Conservation (phyloP, 805 yeast genomes). For the Metschnikowia gruessii region DNA sequence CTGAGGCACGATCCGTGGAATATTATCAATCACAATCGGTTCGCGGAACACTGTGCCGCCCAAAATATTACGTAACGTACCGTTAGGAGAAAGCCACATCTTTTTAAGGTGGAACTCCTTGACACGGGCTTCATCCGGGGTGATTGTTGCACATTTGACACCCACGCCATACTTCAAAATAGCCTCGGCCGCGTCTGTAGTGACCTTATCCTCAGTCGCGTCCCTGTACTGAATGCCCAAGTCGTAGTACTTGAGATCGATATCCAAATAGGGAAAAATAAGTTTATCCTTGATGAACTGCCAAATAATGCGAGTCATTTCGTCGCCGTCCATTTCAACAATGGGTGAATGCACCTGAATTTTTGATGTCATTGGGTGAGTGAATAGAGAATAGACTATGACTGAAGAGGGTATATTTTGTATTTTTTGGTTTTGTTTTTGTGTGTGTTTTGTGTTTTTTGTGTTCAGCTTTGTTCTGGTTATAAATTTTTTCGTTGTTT, state of each 20-base stretch:
- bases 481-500: too few species aligned
- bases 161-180: conserved; percentile 75
- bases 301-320: conserved; percentile 87
- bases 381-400: not conserved
- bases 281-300: conserved; percentile 64
- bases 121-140: conserved; percentile 80
- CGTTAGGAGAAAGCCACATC: conserved; percentile 87
- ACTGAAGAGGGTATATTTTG: not conserved
- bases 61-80: conserved; percentile 75
- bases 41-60: conserved; percentile 86
- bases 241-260: conserved; percentile 75
- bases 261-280: conserved; percentile 65
- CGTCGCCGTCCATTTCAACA: conserved; percentile 83
- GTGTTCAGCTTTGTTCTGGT: too few species aligned
- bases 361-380: conserved; percentile 32
- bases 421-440: too few species aligned
- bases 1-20: conserved; percentile 73
- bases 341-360: conserved; percentile 70
- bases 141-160: conserved; percentile 80
- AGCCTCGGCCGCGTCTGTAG: conserved; percentile 77
- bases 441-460: too few species aligned
- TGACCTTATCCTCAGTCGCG: conserved; percentile 66
- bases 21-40: conserved; percentile 73
- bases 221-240: conserved; percentile 68
- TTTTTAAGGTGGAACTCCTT: conserved; percentile 68